Base-by-base conservation (phyloP, 106 monocot species). In the Xerophyta viscosa region DNA sequence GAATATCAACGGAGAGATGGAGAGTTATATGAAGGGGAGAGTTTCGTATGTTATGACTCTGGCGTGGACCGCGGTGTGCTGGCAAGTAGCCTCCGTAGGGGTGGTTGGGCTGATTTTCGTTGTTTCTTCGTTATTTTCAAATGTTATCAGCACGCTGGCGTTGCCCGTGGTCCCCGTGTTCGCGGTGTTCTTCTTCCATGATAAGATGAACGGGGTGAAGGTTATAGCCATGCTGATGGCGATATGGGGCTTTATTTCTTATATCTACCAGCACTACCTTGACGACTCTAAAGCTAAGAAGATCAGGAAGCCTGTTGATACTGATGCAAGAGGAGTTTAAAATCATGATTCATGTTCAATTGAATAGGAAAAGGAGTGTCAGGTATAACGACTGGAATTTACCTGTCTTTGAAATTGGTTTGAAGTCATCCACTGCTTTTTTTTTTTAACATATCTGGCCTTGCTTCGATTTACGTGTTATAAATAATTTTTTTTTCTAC, bases 121-220 rank as follows among this genome's bases (percentile, higher is more conserved):
- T 13, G 72, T 66, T 2, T 72, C 72, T 2, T 72, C 72, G 5
- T 47, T 72, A n/a, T 72, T 72, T 31, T 60, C 72, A 0, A 72
- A 72, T 54, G 66, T 72, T 45, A 60, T 72, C 14, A 54, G 66
- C 37, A 61, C 72, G 3, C 11, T 60, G 9, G 65, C 52, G 6
- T 43, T 61, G 24, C 72, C 72, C 2, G 30, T 72, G 29, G 59
- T 72, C 12, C 66, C 60, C 0, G 33, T 72, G 6, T 72, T 72
- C 45, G 52, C 70, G 0, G 70, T 70, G 19, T 24, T 63, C 6
- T 70, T 70, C 37, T 70, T 70, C 46, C 70, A 63, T 29, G 70
- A 70, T 27, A 62, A 18, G 48, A 70, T 70, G 62, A 56, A 70
- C 26, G 70, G 70, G 8, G 39, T 63, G 21, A 70, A 63, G 53